Conservation (phyloP, 2,329 filamentous ascomycete species). For the Tolypocladium amazonense region DNA sequence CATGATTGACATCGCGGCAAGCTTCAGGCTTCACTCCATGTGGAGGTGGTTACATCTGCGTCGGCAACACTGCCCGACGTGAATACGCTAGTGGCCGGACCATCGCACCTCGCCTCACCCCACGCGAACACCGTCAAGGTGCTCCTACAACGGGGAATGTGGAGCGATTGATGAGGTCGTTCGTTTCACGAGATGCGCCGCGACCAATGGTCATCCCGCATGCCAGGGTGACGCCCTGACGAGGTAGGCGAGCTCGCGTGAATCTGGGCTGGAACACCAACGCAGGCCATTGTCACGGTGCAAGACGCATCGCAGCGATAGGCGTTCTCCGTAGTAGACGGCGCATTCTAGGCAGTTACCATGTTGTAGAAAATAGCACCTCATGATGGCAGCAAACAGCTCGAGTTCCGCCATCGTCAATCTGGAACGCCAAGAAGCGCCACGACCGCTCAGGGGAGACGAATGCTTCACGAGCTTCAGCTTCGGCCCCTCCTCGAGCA, state of each 20-base stretch:
- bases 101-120: not conserved
- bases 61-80: not conserved
- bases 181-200: not conserved
- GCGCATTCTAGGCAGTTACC: not conserved
- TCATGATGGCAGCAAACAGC: not conserved
- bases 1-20: not conserved
- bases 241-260: not conserved
- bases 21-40: too few relatives aligned
- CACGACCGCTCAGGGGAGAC: not conserved
- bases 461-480: not conserved
- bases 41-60: not conserved
- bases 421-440: not conserved
- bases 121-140: not conserved
- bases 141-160: not conserved
- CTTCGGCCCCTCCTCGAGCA: not conserved
- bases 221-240: not conserved
- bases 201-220: not conserved
- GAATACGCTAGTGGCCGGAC: not conserved
- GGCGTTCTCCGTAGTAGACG: not conserved
- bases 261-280: too few relatives aligned
- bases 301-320: not conserved
- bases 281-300: too few relatives aligned
- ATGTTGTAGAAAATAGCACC: not conserved
- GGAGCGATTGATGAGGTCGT: not conserved
- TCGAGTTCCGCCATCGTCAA: not conserved